Evolutionary conservation across 768 basidiomycete genomes (phyloP), one percentile per base, ranked within the genome.

Genomic region (Trametes coccinea): DNA sequence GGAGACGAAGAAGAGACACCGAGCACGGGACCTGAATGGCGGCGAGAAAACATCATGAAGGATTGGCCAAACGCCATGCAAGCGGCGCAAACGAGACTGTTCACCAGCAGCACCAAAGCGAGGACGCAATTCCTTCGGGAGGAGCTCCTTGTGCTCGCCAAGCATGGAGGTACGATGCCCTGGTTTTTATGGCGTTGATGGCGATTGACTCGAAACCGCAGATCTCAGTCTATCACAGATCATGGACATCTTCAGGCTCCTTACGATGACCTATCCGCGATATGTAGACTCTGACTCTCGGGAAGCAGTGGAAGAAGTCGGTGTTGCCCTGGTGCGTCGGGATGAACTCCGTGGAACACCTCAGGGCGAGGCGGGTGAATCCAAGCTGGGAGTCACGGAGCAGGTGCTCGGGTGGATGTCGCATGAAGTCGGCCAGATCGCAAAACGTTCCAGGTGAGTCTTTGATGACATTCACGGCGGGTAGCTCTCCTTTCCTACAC

Each of bases 351-450:
- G 79, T 9, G 82, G 78, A 9, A 73, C 74, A 7, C 68, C 74
- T 13, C 71, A 77, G 27, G 81, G 75, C 13, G 68, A 76, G 27
- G 67, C 67, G 8, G 77, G 76, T 31, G 80, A 80, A 60, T 74
- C 71, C 17, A 84, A 80, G 64, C 69, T 86, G 14, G 88, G 88
- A 37, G 80, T 90, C 3, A 72, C 83, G 17, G 88, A 92, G 67
- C 83, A 88, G 67, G 81, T 94, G 14, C 72, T 93, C 39, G 89
- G 83, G 45, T 95, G 92, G 92, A 75, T 92, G 7, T 79, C 83
- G 5, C 79, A 79, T 47, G 92, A 96, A 70, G 84, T 85, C 0
- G 79, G 79, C 4, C 81, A 78, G 48, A 77, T 88, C 17, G 75
- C 82, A 2, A 87, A 83, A 67, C 78, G 78, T 39, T 73, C 84